Conservation (phyloP, 148 eudicot species). For the Selenicereus undatus region DNA sequence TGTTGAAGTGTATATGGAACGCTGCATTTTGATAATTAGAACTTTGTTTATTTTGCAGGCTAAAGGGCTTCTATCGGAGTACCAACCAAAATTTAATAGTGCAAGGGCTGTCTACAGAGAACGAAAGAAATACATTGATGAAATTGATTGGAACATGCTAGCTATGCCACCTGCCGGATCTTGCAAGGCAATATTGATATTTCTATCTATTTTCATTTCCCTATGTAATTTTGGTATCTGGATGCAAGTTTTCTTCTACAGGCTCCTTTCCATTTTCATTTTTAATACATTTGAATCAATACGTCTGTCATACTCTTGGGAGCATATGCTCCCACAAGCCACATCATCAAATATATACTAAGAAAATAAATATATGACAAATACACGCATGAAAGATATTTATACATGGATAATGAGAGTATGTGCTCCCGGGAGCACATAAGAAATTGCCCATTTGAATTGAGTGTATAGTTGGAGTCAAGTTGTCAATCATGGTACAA, state of each 20-base stretch:
- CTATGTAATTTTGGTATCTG: background rate
- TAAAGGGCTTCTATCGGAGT: conserved; percentile 89
- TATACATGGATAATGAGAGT: no score
- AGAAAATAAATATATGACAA: no score
- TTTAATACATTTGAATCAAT: no score
- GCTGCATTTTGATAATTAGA: conserved; percentile 1
- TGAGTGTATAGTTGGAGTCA: no score
- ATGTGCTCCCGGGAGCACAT: no score
- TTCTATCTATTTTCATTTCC: background rate
- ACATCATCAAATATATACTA: no score
- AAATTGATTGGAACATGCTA: conserved; percentile 98
- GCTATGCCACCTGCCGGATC: conserved; percentile 91
- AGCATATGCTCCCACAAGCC: no score
- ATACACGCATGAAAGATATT: no score
- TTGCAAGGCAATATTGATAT: conserved; percentile 50
- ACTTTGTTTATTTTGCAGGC: conserved; percentile 56
- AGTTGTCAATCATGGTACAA: no score
- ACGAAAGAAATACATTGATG: conserved; percentile 84
- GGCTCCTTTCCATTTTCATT: background rate
- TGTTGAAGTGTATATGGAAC: background rate
- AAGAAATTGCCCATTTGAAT: no score
- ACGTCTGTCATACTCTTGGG: no score
- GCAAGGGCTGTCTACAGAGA: conserved; percentile 97
- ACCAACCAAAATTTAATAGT: conserved; percentile 91
- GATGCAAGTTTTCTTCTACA: background rate